Percentiles rank a stretch among this genome's conserved stretches.
phyloP scores from a whole-genome alignment of 805 yeast genomes.

The Hanseniaspora osmophila region DNA sequence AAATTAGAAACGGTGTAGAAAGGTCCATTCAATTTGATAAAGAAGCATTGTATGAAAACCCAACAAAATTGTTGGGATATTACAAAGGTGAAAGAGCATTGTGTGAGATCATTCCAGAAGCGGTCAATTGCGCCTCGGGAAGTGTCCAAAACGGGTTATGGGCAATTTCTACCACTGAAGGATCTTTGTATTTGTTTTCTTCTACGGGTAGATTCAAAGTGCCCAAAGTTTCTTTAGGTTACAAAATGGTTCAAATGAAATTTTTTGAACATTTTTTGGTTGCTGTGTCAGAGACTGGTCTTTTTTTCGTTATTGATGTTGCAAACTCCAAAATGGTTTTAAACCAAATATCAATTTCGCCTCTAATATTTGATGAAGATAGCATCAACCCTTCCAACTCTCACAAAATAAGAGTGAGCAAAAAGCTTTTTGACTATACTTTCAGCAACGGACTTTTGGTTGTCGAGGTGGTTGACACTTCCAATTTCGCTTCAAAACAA shows the following conservation, averaged over 20 bases:
- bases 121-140: conserved; percentile 28
- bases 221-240: conserved; percentile 31
- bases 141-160: conserved; percentile 33
- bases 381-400: conserved; percentile 10
- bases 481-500: not conserved
- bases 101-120: conserved; percentile 30
- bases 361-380: conserved; percentile 13
- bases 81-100: conserved; percentile 23
- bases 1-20: conserved; percentile 24
- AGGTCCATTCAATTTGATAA: conserved; percentile 23
- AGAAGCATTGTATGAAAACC: conserved; percentile 23
- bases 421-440: conserved; percentile 12
- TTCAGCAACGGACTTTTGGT: conserved; percentile 1
- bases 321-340: conserved; percentile 8
- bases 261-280: conserved; percentile 32
- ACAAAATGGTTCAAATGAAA: conserved; percentile 33
- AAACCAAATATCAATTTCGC: conserved; percentile 17
- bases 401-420: conserved; percentile 16
- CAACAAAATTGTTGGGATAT: conserved; percentile 27
- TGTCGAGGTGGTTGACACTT: not conserved
- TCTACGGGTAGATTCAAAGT: conserved; percentile 22
- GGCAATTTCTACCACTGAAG: conserved; percentile 29
- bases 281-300: conserved; percentile 45
- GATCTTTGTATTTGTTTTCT: conserved; percentile 23
- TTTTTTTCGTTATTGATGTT: conserved; percentile 27